Evolutionary conservation across 176 grass and related monocot genomes (phyloP).

Genomic region (Aechmea fasciata): DNA sequence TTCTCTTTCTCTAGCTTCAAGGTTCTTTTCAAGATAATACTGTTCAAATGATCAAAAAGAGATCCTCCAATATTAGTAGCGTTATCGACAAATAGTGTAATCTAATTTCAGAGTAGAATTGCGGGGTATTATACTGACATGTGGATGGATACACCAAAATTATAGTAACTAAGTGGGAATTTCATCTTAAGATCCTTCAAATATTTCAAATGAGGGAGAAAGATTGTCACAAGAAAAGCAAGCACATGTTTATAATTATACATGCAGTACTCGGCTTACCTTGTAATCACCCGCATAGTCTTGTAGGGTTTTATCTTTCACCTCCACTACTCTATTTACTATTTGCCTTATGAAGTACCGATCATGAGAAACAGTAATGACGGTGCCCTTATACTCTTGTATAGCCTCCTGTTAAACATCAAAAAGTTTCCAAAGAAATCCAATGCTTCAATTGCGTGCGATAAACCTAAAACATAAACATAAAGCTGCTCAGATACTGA

Average conservation of each 20-base stretch:
- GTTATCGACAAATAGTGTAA: not conserved
- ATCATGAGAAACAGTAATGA: conserved; percentile 97
- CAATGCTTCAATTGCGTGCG: not conserved
- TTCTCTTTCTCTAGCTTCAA: conserved; percentile 84
- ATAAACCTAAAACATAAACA: not conserved
- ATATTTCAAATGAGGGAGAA: too few species aligned
- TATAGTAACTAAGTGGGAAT: too few species aligned
- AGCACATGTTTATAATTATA: not conserved
- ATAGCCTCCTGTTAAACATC: conserved; percentile 74
- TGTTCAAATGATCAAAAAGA: conserved; percentile 26
- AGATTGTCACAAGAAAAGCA: too few species aligned
- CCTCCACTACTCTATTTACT: conserved; percentile 92
- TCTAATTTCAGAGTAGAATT: too few species aligned
- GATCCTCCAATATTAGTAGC: not conserved
- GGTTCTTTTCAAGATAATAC: conserved; percentile 99
- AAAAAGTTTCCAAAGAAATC: conserved; percentile 13
- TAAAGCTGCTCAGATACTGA: not conserved
- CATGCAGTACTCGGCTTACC: conserved; percentile 40
- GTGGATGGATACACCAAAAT: not conserved
- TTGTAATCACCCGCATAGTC: conserved; percentile 97
- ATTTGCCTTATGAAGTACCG: conserved; percentile 94
- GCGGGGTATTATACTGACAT: not conserved
- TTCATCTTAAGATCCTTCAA: too few species aligned
- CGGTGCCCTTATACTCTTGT: conserved; percentile 75
- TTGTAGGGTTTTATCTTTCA: conserved; percentile 66